Percentiles rank a stretch among this genome's conserved stretches.
phyloP scores from a whole-genome alignment of 208 protist species.

The Tritrichomonas musculus region DNA sequence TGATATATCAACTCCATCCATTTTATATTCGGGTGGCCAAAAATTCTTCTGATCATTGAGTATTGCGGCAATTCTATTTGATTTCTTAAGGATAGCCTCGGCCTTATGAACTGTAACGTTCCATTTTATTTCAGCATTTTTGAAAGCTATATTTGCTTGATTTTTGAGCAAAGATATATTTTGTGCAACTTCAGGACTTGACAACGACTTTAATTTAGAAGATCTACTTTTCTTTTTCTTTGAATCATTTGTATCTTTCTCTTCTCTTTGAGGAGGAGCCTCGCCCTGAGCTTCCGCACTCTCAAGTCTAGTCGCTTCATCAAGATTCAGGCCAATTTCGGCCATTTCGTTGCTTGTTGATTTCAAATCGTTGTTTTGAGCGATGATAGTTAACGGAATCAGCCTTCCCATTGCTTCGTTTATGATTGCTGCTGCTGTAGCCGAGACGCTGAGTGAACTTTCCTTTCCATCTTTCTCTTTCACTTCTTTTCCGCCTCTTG shows the following conservation, averaged over 20 bases:
- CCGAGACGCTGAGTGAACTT: no score
- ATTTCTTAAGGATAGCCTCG: not conserved
- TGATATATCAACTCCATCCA: not conserved
- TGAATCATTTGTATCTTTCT: not conserved
- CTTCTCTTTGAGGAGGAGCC: not conserved
- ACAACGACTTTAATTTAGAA: not conserved
- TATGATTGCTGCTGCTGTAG: not conserved
- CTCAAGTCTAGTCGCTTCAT: not conserved
- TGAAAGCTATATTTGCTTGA: not conserved
- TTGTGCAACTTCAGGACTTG: not conserved
- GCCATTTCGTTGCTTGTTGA: not conserved
- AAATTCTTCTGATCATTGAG: not conserved
- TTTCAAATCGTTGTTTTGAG: not conserved
- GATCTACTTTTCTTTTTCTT: not conserved
- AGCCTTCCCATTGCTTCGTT: not conserved
- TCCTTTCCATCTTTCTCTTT: no score
- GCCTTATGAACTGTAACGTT: not conserved
- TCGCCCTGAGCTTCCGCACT: not conserved
- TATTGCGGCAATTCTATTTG: not conserved
- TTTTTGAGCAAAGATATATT: not conserved
- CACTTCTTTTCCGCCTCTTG: not conserved
- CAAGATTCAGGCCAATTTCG: not conserved
- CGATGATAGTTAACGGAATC: not conserved
- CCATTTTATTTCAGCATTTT: not conserved
- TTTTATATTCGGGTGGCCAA: not conserved